A percentile compares a stretch with the other conserved stretches of the same genome.
Conservation (phyloP, 2,329 filamentous ascomycete genomes). For the Emergomyces orientalis region DNA sequence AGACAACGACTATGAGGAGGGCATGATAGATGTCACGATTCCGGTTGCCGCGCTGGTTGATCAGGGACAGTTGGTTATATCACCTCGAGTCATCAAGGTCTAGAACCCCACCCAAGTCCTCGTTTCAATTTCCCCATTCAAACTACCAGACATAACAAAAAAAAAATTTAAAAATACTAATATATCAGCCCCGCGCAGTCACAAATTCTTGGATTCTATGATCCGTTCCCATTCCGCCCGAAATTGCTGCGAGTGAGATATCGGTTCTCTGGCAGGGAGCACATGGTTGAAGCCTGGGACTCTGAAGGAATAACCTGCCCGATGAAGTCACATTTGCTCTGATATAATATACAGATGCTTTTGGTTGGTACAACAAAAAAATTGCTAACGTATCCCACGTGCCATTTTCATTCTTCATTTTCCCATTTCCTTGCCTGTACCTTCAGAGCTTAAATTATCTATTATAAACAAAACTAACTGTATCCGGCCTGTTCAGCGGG, state of each 20-base stretch:
- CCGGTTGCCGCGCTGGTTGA: slow-evolving; percentile 39
- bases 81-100: slow-evolving; percentile 30
- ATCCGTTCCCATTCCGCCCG: slow-evolving; percentile 34
- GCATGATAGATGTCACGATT: slow-evolving; percentile 33
- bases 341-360: slow-evolving; percentile 2
- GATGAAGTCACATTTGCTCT: slow-evolving; percentile 30
- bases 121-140: not conserved
- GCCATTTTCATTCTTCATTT: not conserved
- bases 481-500: no score
- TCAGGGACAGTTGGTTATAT: slow-evolving; percentile 32
- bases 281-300: slow-evolving; percentile 31
- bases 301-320: slow-evolving; percentile 32
- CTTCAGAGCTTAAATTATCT: not conserved
- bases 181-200: slow-evolving; percentile 23
- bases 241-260: slow-evolving; percentile 37
- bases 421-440: not conserved
- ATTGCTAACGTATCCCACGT: not conserved
- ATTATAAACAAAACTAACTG: no score
- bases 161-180: slow-evolving; percentile 15
- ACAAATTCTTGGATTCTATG: slow-evolving; percentile 36
- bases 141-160: not conserved
- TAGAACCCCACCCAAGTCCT: not conserved
- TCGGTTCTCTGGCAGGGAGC: slow-evolving; percentile 30
- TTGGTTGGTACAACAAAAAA: not conserved
- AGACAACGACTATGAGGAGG: slow-evolving; percentile 11